Base-by-base conservation (phyloP, 2,329 filamentous ascomycete genomes). In the Colletotrichum zoysiae region DNA sequence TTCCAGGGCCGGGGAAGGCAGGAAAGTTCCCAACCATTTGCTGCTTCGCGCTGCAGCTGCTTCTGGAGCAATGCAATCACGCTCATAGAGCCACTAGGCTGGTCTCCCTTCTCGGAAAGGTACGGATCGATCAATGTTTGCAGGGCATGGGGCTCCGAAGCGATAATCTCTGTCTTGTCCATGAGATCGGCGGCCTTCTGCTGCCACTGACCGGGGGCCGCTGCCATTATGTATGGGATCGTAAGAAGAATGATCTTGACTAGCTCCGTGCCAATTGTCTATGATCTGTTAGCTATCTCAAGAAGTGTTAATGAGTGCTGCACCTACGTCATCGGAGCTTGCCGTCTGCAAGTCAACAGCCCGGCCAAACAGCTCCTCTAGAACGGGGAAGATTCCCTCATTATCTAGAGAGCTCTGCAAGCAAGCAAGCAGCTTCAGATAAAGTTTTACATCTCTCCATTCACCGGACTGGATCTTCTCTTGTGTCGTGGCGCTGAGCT, bases 181-280 rank as follows among this genome's bases (percentile, higher is more conserved):
- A 99, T 90, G 65, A 98, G 86, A 58, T 93, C 91, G 1, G 88
- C 87, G 2, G 94, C 95, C 78, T 93, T 93, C 75, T 92, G 87
- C 76, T 92, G 90, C 78, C 92, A 91, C 61, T 90, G 89, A 4
- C 87, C 86, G 4, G 93, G 92, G 0, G 91, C 89, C 3, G 93
- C 90, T 12, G 91, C 89, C 87, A 97, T 91, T 66, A 94, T 87
- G 80, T 98, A 99, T 0, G 96, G 95, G 70, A 99, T 93, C 0
- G 95, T 97, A 60, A 98, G 89, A 56, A 98, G 89, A 75, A 99
- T 98, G 76, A 98, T 95, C 83, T 98, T 98, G 80, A 98, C 95
- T 44, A 99, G 89, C 83, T 98, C 96, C 53, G 97, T 91, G 60
- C 90, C 90, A 74, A 92, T 89, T 0, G 88, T 91, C 88, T 91